Base-by-base conservation (phyloP, 2,329 filamentous ascomycete genomes). In the Trichophyton mentagrophytes region DNA sequence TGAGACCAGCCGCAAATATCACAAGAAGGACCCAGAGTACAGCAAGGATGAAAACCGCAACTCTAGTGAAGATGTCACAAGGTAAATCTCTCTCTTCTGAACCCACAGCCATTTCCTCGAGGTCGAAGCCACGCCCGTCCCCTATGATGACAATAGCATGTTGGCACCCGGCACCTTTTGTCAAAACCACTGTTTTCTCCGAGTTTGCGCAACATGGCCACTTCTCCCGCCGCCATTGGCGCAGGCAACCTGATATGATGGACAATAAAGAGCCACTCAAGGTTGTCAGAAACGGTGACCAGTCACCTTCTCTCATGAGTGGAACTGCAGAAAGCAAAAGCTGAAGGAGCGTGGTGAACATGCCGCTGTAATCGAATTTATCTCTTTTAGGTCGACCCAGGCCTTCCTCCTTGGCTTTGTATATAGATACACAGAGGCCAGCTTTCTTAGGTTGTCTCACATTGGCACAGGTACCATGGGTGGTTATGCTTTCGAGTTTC, bases 181-280 rank as follows among this genome's bases (percentile, higher is more conserved):
- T 77, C 8, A 79, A 61, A 1, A 71, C 61, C n/a, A 71, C 64
- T 0, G 66, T 72, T 57, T 72, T 69, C 15, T 66, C 64, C n/a
- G 65, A 64, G 4, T 66, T 61, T 2, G 61, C 63, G 15, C 73
- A 69, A 64, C 72, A 76, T 0, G 73, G 69, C 70, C 73, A 76
- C 63, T 79, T 79, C 65, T 80, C 78, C 8, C 63, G 64, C 20
- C 64, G 66, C 76, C 76, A 79, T 64, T 79, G 76, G 3, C 70
- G 67, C 3, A 79, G 65, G 1, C 67, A 62, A 0, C 74, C 74
- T 0, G 70, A 70, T 1, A 66, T 59, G 6, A 74, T 64, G 1
- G 73, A 69, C 3, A 80, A 67, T 1, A 71, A 1, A 8, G 66
- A 79, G 0, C 76, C 78, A 3, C 53, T 63, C 0, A 61, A 68